Conservation (phyloP, 164 flowering plant genomes). For the Umbellularia californica region DNA sequence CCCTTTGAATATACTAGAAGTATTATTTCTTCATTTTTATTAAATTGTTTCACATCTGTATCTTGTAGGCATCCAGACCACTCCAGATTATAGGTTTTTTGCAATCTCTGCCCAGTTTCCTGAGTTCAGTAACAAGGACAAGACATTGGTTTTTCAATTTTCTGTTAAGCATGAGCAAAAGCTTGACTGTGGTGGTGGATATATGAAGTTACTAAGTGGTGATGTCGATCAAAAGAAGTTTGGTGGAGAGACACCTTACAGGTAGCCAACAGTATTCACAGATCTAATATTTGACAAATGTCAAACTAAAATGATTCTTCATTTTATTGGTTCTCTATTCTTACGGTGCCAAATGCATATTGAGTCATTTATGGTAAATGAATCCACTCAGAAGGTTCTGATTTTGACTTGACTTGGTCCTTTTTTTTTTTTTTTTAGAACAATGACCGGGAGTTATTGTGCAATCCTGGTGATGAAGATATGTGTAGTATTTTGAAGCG, state of each 20-base stretch:
- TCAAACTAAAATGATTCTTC: too few species aligned
- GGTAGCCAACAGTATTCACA: conserved; percentile 17
- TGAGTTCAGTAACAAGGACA: conserved; percentile 36
- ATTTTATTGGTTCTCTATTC: background rate
- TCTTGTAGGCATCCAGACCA: conserved; percentile 32
- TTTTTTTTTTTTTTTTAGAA: too few species aligned
- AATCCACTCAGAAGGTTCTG: too few species aligned
- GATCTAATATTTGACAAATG: background rate
- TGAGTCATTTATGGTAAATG: too few species aligned
- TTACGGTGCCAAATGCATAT: too few species aligned
- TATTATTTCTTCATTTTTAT: too few species aligned
- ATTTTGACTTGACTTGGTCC: too few species aligned
- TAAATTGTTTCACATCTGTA: background rate
- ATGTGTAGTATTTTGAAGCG: too few species aligned
- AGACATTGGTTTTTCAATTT: conserved; percentile 36
- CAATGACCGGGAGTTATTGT: too few species aligned
- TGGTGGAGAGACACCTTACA: conserved; percentile 47
- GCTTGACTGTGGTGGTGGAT: conserved; percentile 46
- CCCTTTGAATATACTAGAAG: background rate
- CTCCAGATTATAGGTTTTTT: conserved; percentile 24
- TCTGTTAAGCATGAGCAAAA: conserved; percentile 40
- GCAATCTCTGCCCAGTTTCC: conserved; percentile 36
- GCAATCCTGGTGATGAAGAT: too few species aligned
- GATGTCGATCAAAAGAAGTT: conserved; percentile 38
- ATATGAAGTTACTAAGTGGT: conserved; percentile 39